Evolutionary conservation across 495 filamentous ascomycete species (phyloP), one percentile per base, ranked within the genome.

Genomic region (Aspergillus kassunensis): DNA sequence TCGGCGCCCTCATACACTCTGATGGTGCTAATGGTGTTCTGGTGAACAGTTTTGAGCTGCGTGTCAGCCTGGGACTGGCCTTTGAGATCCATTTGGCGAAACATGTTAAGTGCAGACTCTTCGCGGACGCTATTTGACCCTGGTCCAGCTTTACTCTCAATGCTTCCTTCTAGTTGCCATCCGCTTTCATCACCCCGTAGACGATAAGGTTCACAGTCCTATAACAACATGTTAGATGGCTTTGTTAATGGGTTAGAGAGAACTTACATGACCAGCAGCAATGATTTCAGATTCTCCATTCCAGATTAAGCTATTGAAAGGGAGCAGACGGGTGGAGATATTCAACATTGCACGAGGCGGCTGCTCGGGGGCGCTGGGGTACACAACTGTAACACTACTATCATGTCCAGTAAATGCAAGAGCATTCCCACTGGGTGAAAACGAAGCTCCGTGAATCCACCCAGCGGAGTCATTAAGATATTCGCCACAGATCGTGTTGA

Each of bases 401-500:
- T 98, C 93, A 63, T 98, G 93, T 6, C 88, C 87, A 13, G 87
- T 83, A 65, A 95, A 98, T 3, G 95, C 93, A 15, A 98, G 81
- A 8, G 86, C 88, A 62, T 97, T 80, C 24, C 93, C 93, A 55
- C 86, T 90, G 1, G 93, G 95, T 12, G 90, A 95, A 71, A 98
- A 98, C 6, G 80, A 82, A 24, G 91, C 86, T 16, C 87, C 82
- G 68, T 98, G 95, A 11, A 98, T 82, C 93, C 93, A 98, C 6
- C 95, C 93, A 20, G 92, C 93, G 1, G 90, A 95, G 64, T 91
- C 90, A 56, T 98, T 98, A 53, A 93, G 65, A 60, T 82, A 98
- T 71, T 97, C 95, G 47, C 95, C 93, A 64, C 95, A 98, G 46
- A 97, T 91, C 6, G 93, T 97, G 65, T 95, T 95, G 79, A 97